phyloP scores from a whole-genome alignment of 805 yeast species.

The Zygoascus ofunaensis region DNA sequence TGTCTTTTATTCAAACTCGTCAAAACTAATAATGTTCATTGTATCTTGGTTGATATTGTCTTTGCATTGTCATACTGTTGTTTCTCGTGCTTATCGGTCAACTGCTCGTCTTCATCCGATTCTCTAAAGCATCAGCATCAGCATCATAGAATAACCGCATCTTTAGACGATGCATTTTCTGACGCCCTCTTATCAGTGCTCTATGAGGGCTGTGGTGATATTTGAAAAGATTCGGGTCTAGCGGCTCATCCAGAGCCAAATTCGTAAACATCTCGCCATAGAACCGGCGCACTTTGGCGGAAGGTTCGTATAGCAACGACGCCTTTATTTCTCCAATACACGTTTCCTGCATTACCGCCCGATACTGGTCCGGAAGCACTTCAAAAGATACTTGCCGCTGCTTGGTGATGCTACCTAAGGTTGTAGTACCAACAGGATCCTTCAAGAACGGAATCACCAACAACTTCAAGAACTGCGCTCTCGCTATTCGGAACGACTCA shows the following conservation, averaged over 20 bases:
- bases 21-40: too few species aligned
- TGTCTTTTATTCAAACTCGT: too few species aligned
- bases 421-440: not conserved
- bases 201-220: not conserved
- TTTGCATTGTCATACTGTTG: too few species aligned
- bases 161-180: not conserved
- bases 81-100: too few species aligned
- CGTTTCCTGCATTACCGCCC: not conserved
- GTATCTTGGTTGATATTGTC: too few species aligned
- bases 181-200: not conserved
- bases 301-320: not conserved
- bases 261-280: not conserved
- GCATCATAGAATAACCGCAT: not conserved
- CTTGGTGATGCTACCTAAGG: not conserved
- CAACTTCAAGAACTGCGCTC: not conserved
- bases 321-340: not conserved
- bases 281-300: not conserved
- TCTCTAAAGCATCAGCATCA: too few species aligned
- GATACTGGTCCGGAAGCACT: not conserved
- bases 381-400: not conserved
- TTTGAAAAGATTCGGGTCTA: not conserved
- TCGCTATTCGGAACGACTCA: not conserved
- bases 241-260: not conserved
- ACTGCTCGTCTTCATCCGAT: too few species aligned
- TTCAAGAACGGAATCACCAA: not conserved